These are phyloP conservation scores for Verticillium tricorpus DNA, from an alignment of 2,329 filamentous ascomycete genomes.

Conservation along the genomic window DNA sequence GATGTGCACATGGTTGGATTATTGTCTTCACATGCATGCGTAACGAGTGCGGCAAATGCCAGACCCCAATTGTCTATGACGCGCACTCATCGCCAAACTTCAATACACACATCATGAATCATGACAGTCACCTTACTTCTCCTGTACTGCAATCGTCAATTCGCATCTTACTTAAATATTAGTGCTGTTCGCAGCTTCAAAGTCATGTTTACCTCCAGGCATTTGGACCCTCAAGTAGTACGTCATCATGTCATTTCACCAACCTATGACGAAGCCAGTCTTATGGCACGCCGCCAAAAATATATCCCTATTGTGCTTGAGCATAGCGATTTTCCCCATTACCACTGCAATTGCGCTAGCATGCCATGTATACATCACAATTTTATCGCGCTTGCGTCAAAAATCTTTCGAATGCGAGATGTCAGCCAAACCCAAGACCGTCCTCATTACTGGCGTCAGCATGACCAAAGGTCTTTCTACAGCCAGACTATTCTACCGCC, in stretches of 20 bases:
- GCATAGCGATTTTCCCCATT: slow-evolving; percentile 7
- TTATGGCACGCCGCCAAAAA: neutral
- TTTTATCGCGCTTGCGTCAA: slow-evolving; percentile 1
- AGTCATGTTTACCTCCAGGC: too few relatives aligned
- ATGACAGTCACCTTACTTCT: neutral
- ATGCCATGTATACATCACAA: neutral
- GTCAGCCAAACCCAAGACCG: slow-evolving; percentile 28
- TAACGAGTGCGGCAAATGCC: too few relatives aligned
- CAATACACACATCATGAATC: neutral
- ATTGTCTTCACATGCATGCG: too few relatives aligned
- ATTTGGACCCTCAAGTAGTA: neutral
- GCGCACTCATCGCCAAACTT: neutral
- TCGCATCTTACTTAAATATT: neutral
- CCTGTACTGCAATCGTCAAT: neutral
- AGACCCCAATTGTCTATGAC: neutral
- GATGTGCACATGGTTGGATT: neutral
- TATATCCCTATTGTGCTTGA: neutral
- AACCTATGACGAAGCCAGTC: neutral
- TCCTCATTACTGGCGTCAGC: slow-evolving; percentile 68
- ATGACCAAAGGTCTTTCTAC: slow-evolving; percentile 68
- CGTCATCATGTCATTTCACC: neutral
- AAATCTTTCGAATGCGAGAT: neutral
- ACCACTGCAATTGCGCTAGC: slow-evolving; percentile 2
- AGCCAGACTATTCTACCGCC: slow-evolving; percentile 59
- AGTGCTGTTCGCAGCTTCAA: too few relatives aligned